A percentile compares a stretch with the other conserved stretches of the same genome.
These are phyloP conservation scores for Arthrobotrys sinensis DNA, from an alignment of 2,329 filamentous ascomycete species.

Conservation along the genomic window DNA sequence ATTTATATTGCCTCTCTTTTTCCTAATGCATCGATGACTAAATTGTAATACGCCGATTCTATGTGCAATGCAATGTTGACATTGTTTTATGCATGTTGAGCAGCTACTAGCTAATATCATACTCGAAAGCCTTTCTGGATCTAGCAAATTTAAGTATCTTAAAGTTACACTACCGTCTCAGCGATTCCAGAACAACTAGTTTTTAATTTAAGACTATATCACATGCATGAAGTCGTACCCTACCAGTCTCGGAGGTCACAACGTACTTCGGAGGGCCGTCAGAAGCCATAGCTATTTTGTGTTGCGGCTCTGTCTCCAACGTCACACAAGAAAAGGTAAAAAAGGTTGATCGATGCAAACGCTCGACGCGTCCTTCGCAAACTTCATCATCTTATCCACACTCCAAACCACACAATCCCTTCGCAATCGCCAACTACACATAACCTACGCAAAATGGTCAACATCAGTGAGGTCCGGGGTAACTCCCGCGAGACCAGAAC, in stretches of 20 bases:
- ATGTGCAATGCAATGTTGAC: too few relatives aligned
- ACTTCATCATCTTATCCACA: conserved; percentile 32
- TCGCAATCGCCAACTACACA: conserved; percentile 16
- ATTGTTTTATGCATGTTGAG: too few relatives aligned
- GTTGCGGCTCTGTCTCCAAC: conserved; percentile 53
- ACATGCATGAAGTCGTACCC: too few relatives aligned
- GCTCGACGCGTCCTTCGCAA: conserved; percentile 54
- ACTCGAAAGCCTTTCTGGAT: too few relatives aligned
- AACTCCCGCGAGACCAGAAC: conserved; percentile 77
- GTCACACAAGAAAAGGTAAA: conserved; percentile 58
- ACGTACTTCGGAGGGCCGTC: background rate
- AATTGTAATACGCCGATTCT: too few relatives aligned
- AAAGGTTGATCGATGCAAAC: conserved; percentile 33
- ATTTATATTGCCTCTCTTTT: too few relatives aligned
- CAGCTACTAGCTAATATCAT: too few relatives aligned
- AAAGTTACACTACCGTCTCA: too few relatives aligned
- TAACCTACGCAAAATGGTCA: conserved; percentile 37
- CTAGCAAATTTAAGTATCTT: too few relatives aligned
- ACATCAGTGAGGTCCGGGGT: conserved; percentile 58
- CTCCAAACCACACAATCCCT: conserved; percentile 12
- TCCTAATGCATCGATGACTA: too few relatives aligned
- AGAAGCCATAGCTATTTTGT: conserved; percentile 27
- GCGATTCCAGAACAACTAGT: too few relatives aligned
- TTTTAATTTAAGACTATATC: too few relatives aligned
- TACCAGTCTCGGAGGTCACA: background rate